Base-by-base conservation (phyloP, 1,139 yeast species). In the Geotrichum bryndzae region DNA sequence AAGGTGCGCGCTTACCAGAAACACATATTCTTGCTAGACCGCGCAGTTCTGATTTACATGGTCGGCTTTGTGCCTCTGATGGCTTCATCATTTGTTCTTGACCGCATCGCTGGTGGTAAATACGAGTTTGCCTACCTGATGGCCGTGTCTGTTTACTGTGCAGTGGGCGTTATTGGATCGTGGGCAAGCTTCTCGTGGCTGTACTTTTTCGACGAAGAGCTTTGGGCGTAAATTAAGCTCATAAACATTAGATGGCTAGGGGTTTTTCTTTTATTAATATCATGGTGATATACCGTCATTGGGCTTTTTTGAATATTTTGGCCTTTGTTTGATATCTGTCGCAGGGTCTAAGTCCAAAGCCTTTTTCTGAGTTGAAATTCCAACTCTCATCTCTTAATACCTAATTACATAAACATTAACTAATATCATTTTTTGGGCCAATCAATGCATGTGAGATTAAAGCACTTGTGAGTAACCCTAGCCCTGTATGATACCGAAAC, bases 151-250 rank as follows among this genome's bases (percentile, higher is more conserved):
- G 87, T 90, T 1, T 92, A 92, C 74, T 90, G 97, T 73, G 85
- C 91, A 0, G 67, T 90, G 41, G 99, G 99, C 6, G 84, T 94
- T 1, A 79, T 92, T 5, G 82, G 91, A 57, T 85, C 96, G 61
- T 95, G 97, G 96, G 83, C 88, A 65, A 95, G 96, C 1, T 83
- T 94, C 67, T 84, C 88, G 63, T 90, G 96, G 96, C 77, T 89
- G 57, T 92, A 90, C 72, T 88, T 91, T 72, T 85, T 90, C 60
- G 74, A 68, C 54, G 74, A 72, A 53, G 73, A 68, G 51, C 61
- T 72, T 50, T 72, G 73, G 74, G 51, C 45, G 25, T 56, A 51
- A 41, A 7, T 5, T n/a, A 50, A 1, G 18, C 18, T 22, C 25
- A 50, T 18, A 8, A 48, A n/a, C 10, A 22, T 27, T 23, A 5